Evolutionary conservation across 2,329 filamentous ascomycete species (phyloP).

Genomic region (Gnomoniopsis sp.): DNA sequence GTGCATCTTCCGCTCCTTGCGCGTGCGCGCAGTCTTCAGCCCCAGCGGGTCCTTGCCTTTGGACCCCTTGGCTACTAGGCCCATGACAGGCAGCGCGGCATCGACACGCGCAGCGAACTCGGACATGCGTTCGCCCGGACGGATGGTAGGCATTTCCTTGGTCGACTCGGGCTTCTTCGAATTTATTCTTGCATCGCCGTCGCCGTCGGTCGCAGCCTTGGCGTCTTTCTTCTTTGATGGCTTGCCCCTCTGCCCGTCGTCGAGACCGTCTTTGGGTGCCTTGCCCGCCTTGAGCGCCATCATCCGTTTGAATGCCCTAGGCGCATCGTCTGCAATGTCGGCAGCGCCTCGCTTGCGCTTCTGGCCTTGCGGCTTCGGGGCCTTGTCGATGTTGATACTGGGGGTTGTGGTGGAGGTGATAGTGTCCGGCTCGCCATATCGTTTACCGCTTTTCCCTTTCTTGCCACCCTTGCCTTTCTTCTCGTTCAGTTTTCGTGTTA

Average conservation of each 20-base stretch:
- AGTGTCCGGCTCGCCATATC: neutral
- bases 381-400: conserved; percentile 23
- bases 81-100: conserved; percentile 72
- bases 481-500: conserved; percentile 1
- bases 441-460: conserved; percentile 41
- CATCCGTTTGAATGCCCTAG: conserved; percentile 79
- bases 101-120: conserved; percentile 84
- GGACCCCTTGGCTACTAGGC: conserved; percentile 61
- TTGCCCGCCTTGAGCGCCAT: conserved; percentile 72
- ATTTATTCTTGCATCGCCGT: conserved; percentile 16
- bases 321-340: conserved; percentile 68
- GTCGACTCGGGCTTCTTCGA: conserved; percentile 20
- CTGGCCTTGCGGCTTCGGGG: conserved; percentile 34
- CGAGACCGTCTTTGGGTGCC: conserved; percentile 60
- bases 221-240: conserved; percentile 30
- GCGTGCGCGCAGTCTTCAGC: conserved; percentile 67
- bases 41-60: conserved; percentile 63
- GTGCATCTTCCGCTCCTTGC: conserved; percentile 80
- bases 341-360: conserved; percentile 45
- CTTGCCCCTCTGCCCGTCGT: conserved; percentile 54
- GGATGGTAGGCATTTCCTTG: conserved; percentile 61
- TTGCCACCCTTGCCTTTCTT: conserved; percentile 1
- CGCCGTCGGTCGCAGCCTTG: neutral
- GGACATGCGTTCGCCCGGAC: conserved; percentile 76
- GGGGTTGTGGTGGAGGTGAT: too few species aligned